Evolutionary conservation across 768 basidiomycete genomes (phyloP).

Genomic region (Hebeloma cylindrosporum): DNA sequence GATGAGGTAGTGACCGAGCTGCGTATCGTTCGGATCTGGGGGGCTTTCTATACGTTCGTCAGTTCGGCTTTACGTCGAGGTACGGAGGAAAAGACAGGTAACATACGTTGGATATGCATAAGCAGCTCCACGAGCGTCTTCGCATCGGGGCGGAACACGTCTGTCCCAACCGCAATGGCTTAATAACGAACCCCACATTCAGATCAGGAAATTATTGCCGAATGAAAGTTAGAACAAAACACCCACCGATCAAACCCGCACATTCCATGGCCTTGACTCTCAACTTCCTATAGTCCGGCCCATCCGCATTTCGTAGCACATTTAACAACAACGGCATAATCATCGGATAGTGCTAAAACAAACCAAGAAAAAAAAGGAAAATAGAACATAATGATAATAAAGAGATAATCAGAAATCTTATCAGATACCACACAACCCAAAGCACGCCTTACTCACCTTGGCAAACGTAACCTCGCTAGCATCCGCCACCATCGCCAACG

Average conservation of each 20-base stretch:
- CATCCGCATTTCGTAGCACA: constrained; percentile 71
- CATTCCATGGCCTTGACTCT: constrained; percentile 90
- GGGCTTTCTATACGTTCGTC: constrained; percentile 46
- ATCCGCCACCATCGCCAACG: constrained; percentile 87
- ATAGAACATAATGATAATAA: no score
- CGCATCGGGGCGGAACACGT: constrained; percentile 77
- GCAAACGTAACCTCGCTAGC: constrained; percentile 78
- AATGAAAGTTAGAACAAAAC: background rate
- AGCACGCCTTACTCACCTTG: constrained; percentile 10
- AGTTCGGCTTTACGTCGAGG: constrained; percentile 22
- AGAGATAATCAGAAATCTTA: no score
- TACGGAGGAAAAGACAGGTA: background rate
- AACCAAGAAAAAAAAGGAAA: background rate
- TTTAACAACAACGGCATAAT: constrained; percentile 54
- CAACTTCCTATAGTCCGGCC: constrained; percentile 63
- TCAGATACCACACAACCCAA: background rate
- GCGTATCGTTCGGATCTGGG: constrained; percentile 68
- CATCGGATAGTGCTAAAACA: constrained; percentile 22
- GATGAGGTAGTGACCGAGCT: constrained; percentile 73
- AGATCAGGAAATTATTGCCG: background rate
- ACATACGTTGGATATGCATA: constrained; percentile 74
- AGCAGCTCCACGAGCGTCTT: constrained; percentile 68
- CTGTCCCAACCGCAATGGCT: constrained; percentile 87
- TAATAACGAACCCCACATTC: background rate
- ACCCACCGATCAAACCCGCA: constrained; percentile 78